Conservation (phyloP, 2,329 filamentous ascomycete species). For the Fusarium stilboides region DNA sequence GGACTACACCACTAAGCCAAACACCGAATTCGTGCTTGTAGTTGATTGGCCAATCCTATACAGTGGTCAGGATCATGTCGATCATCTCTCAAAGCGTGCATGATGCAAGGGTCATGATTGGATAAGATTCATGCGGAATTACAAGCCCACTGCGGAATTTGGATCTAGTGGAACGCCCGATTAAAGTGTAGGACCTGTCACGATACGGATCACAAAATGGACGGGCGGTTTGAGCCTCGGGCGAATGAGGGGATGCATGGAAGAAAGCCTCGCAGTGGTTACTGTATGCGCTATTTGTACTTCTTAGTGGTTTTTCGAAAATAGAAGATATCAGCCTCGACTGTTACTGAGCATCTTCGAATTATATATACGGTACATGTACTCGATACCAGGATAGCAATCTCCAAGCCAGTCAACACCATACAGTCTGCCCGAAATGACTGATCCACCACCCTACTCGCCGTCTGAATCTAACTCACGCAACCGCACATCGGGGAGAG, state of each 20-base stretch:
- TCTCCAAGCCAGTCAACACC: background rate
- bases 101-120: background rate
- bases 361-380: conserved; percentile 23
- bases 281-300: background rate
- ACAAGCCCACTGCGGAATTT: conserved; percentile 2
- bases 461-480: conserved; percentile 3
- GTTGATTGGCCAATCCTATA: conserved; percentile 1
- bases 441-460: conserved; percentile 29
- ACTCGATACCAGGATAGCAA: background rate
- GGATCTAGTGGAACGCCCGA: background rate
- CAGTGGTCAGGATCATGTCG: background rate
- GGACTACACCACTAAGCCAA: conserved; percentile 15
- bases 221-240: background rate
- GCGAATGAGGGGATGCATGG: background rate
- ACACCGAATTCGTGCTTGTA: background rate
- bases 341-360: background rate
- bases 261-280: conserved; percentile 4
- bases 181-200: background rate
- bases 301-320: background rate
- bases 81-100: background rate
- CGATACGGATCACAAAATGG: background rate
- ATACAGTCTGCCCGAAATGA: conserved; percentile 3
- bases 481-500: background rate
- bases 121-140: background rate
- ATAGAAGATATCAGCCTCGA: background rate